Conservation (phyloP, 768 basidiomycete genomes). For the Trametes coccinea region DNA sequence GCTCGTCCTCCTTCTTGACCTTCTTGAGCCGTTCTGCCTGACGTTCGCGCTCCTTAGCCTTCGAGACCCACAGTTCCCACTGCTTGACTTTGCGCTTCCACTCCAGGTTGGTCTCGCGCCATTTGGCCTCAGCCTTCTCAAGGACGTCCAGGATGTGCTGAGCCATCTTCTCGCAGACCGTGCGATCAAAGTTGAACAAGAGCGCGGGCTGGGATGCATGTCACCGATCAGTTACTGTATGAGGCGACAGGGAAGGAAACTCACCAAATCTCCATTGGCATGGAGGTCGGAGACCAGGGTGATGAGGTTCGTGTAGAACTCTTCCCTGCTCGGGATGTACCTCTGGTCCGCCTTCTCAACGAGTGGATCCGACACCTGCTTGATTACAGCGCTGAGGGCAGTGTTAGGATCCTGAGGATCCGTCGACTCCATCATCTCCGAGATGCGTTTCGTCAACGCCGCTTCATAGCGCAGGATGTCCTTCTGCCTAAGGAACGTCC, state of each 20-base stretch:
- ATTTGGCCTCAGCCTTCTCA: slow-evolving; percentile 45
- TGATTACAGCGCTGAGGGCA: slow-evolving; percentile 41
- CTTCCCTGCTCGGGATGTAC: slow-evolving; percentile 31
- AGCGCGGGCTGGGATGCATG: slow-evolving; percentile 53
- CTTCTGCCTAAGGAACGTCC: slow-evolving; percentile 50
- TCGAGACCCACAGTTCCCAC: slow-evolving; percentile 51
- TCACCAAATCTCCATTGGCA: slow-evolving; percentile 51
- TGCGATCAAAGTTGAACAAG: slow-evolving; percentile 66
- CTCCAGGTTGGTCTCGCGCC: slow-evolving; percentile 46
- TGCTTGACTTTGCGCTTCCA: slow-evolving; percentile 53
- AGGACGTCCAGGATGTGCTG: slow-evolving; percentile 39
- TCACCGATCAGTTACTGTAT: background rate
- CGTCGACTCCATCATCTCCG: slow-evolving; percentile 37
- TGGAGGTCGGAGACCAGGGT: slow-evolving; percentile 60
- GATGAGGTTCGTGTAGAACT: slow-evolving; percentile 48
- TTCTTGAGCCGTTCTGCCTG: slow-evolving; percentile 42
- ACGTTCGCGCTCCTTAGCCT: slow-evolving; percentile 50
- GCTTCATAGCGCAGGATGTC: slow-evolving; percentile 63
- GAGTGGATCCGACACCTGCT: slow-evolving; percentile 42
- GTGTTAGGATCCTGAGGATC: slow-evolving; percentile 38
- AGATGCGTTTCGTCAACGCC: slow-evolving; percentile 47
- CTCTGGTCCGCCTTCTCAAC: slow-evolving; percentile 33
- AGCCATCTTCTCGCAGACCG: slow-evolving; percentile 57
- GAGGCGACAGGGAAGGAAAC: slow-evolving; percentile 27
- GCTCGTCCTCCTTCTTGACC: slow-evolving; percentile 38